phyloP scores from a whole-genome alignment of 1,284 basidiomycete genomes.

The Cryptococcus sp. region DNA sequence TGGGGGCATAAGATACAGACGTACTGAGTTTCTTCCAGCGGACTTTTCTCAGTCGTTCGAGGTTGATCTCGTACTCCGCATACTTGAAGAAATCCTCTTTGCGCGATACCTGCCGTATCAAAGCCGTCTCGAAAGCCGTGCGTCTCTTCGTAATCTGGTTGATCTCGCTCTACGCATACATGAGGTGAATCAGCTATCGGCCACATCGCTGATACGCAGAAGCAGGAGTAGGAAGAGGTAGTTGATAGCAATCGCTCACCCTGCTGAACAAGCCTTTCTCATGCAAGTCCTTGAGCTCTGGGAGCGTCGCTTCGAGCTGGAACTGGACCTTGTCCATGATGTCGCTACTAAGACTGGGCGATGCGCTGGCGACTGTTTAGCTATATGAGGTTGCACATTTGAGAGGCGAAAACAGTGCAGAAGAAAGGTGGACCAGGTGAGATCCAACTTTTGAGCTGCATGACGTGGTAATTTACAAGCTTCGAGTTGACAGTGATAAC shows the following conservation, averaged over 20 bases:
- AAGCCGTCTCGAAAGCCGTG: conserved; percentile 77
- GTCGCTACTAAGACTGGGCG: background rate
- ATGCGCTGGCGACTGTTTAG: background rate
- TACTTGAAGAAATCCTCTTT: conserved; percentile 90
- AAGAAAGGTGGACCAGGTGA: conserved; percentile 1
- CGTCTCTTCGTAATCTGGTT: conserved; percentile 83
- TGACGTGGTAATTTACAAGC: conserved; percentile 21
- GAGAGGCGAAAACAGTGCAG: too few species aligned
- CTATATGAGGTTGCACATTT: background rate
- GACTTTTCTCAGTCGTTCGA: conserved; percentile 77
- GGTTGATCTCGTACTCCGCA: conserved; percentile 84
- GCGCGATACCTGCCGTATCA: conserved; percentile 78
- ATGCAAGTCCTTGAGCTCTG: conserved; percentile 91
- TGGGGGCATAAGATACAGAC: conserved; percentile 38
- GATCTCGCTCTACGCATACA: conserved; percentile 64
- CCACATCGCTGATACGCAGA: background rate
- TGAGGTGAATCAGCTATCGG: background rate
- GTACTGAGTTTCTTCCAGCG: conserved; percentile 70
- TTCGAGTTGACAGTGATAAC: background rate
- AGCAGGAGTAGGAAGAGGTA: background rate
- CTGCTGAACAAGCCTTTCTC: conserved; percentile 83
- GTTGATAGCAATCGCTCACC: conserved; percentile 55
- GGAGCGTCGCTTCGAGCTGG: conserved; percentile 94
- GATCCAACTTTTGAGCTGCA: conserved; percentile 12
- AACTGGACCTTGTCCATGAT: conserved; percentile 91